A percentile compares a stretch with the other conserved stretches of the same genome.
These are phyloP conservation scores for Logfia minima DNA, from an alignment of 129 eudicot species.

Conservation along the genomic window DNA sequence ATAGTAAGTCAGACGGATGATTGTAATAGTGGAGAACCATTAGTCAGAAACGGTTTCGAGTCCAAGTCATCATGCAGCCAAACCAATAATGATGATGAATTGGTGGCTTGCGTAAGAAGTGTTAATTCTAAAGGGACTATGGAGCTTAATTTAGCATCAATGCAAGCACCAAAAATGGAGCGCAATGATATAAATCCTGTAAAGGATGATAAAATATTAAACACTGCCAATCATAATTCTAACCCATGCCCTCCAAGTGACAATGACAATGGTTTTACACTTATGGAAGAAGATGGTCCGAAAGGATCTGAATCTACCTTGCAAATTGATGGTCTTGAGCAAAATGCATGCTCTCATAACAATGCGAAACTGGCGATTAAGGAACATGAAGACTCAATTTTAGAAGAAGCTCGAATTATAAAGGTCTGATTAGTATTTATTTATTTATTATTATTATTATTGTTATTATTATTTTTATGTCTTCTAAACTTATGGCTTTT, in stretches of 20 bases:
- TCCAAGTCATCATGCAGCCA: constrained; percentile 65
- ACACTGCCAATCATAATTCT: constrained; percentile 29
- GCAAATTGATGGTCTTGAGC: background rate
- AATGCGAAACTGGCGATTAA: constrained; percentile 37
- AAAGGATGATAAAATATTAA: constrained; percentile 29
- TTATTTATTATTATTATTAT: background rate
- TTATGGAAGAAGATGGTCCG: constrained; percentile 34
- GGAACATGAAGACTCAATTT: constrained; percentile 77
- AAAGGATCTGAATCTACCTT: constrained; percentile 37
- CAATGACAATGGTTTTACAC: constrained; percentile 46
- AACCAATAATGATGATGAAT: constrained; percentile 42
- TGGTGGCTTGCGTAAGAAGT: constrained; percentile 24
- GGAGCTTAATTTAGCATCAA: constrained; percentile 40
- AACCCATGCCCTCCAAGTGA: constrained; percentile 27
- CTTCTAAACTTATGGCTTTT: constrained; percentile 8
- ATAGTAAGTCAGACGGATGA: constrained; percentile 34
- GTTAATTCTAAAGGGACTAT: constrained; percentile 50
- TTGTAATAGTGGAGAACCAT: constrained; percentile 36
- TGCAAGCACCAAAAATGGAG: constrained; percentile 30
- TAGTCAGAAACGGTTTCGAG: constrained; percentile 43
- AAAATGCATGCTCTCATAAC: constrained; percentile 33
- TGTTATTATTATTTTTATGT: background rate
- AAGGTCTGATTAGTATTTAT: constrained; percentile 52
- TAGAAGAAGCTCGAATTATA: constrained; percentile 82
- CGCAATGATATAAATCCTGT: constrained; percentile 29